Evolutionary conservation across 495 filamentous ascomycete species (phyloP).

Genomic region (Pseudotulostoma volvatum): DNA sequence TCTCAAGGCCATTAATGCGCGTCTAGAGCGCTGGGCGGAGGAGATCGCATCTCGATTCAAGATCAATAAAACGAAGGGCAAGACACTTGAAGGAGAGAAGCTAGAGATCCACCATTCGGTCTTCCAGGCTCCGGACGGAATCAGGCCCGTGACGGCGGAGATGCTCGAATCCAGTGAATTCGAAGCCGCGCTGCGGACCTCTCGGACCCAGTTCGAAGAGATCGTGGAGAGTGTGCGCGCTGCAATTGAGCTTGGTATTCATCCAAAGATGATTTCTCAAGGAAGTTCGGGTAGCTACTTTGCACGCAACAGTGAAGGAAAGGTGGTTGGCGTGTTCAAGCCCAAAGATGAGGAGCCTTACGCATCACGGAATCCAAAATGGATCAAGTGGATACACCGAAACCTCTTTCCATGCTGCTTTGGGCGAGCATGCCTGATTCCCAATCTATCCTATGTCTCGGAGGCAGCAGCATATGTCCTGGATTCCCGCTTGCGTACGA

Average conservation of each 20-base stretch:
- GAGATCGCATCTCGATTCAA: constrained; percentile 98
- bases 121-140: constrained; percentile 77
- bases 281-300: constrained; percentile 97
- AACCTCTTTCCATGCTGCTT: constrained; percentile 97
- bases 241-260: constrained; percentile 82
- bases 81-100: constrained; percentile 60
- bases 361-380: constrained; percentile 79
- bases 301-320: constrained; percentile 77
- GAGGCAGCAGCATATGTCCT: constrained; percentile 94
- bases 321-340: constrained; percentile 95
- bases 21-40: constrained; percentile 91
- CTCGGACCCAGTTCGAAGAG: constrained; percentile 67
- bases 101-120: constrained; percentile 96
- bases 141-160: constrained; percentile 62
- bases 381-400: constrained; percentile 90
- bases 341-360: constrained; percentile 99
- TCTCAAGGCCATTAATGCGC: constrained; percentile 96
- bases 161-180: constrained; percentile 44
- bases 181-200: constrained; percentile 40
- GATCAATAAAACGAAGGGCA: constrained; percentile 60
- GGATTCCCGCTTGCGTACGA: constrained; percentile 74
- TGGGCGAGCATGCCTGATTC: constrained; percentile 87
- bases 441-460: constrained; percentile 97
- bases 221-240: constrained; percentile 76
- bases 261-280: constrained; percentile 91